These are phyloP conservation scores for Neodidymelliopsis sp. DNA, from an alignment of 2,329 filamentous ascomycete genomes.

Conservation along the genomic window DNA sequence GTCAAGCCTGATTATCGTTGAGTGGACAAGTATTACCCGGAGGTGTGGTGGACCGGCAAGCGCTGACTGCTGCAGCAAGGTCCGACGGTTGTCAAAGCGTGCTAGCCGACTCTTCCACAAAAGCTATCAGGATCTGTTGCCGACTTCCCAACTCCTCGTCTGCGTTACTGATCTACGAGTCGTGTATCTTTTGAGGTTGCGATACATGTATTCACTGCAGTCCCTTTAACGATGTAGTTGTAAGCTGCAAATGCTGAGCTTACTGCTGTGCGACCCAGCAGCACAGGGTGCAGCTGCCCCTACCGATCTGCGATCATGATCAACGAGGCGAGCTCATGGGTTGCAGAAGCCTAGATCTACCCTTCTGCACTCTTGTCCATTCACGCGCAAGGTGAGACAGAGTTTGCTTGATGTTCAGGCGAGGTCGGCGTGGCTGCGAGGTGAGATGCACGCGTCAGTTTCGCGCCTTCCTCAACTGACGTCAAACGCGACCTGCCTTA, in stretches of 20 bases:
- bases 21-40: not conserved
- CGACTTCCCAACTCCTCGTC: not conserved
- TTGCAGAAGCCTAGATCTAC: constrained; percentile 4
- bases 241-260: not conserved
- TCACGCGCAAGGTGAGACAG: not conserved
- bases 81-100: constrained; percentile 1
- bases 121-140: not conserved
- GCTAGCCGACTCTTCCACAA: constrained; percentile 1
- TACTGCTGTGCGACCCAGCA: not conserved
- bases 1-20: not conserved
- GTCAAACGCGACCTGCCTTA: constrained; percentile 21
- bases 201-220: not conserved
- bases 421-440: constrained; percentile 8
- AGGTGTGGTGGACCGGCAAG: not conserved
- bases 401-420: constrained; percentile 2
- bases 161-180: not conserved
- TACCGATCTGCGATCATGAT: not conserved
- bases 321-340: not conserved
- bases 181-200: not conserved
- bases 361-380: too few relatives aligned
- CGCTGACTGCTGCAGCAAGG: not conserved
- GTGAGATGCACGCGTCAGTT: constrained; percentile 19
- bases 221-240: not conserved
- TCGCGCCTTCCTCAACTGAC: constrained; percentile 27
- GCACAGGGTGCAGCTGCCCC: constrained; percentile 3